phyloP scores from a whole-genome alignment of 371 early-diverging fungal genomes.

The Actinomortierella wolfii region DNA sequence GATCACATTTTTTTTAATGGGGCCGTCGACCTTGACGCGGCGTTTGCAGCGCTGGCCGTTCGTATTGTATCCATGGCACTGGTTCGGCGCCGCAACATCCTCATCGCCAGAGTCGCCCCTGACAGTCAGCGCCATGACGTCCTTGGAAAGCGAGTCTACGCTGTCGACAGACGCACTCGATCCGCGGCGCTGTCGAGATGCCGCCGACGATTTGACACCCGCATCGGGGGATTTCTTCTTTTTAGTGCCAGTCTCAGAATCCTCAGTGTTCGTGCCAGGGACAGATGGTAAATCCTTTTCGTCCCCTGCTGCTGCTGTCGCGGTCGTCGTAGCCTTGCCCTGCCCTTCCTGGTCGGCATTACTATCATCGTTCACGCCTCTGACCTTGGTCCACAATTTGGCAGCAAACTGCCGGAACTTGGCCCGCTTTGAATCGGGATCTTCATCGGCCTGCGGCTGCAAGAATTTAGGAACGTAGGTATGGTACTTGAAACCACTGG shows the following conservation, averaged over 20 bases:
- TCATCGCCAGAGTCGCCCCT: constrained; percentile 15
- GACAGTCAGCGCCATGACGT: constrained; percentile 15
- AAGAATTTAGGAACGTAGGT: constrained; percentile 23
- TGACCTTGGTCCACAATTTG: too few species aligned
- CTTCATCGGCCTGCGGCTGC: constrained; percentile 5
- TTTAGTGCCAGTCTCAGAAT: too few species aligned
- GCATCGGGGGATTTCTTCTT: constrained; percentile 9
- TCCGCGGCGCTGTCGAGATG: background rate
- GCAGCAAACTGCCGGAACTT: constrained; percentile 11
- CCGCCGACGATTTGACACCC: constrained; percentile 1
- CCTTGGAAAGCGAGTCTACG: constrained; percentile 22
- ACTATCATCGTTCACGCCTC: too few species aligned
- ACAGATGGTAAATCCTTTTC: too few species aligned
- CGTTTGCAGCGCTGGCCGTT: constrained; percentile 42
- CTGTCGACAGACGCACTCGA: constrained; percentile 13
- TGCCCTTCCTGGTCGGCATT: too few species aligned
- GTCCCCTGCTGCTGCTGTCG: too few species aligned
- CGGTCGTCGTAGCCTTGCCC: too few species aligned
- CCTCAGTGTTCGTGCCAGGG: too few species aligned
- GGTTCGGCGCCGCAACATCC: constrained; percentile 12
- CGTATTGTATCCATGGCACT: constrained; percentile 42
- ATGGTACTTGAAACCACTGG: constrained; percentile 27
- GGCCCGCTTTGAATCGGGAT: constrained; percentile 17
- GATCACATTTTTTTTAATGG: constrained; percentile 29
- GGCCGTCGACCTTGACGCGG: constrained; percentile 38